Evolutionary conservation across 1,139 yeast genomes (phyloP).

Genomic region (Taphrina wiesneri): DNA sequence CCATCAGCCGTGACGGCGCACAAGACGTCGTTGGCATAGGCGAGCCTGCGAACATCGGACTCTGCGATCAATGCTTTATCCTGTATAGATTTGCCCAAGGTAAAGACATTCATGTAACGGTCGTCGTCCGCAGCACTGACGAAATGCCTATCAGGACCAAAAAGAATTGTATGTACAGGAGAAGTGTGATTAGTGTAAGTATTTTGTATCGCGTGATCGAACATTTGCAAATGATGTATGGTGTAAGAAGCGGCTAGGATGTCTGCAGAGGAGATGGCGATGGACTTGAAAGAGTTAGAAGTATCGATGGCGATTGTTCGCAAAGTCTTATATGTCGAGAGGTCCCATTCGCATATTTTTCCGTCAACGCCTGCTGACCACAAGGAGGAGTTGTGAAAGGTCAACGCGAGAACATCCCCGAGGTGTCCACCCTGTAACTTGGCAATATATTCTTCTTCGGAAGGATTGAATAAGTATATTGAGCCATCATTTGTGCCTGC

Average conservation of each 20-base stretch:
- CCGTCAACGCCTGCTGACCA: conserved; percentile 72
- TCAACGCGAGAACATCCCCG: conserved; percentile 50
- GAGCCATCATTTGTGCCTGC: conserved; percentile 69
- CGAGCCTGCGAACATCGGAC: conserved; percentile 57
- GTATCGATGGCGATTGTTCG: conserved; percentile 38
- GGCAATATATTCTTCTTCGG: conserved; percentile 57
- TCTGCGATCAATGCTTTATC: conserved; percentile 65
- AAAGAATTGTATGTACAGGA: conserved; percentile 55
- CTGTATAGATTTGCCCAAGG: conserved; percentile 46
- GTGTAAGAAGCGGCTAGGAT: conserved; percentile 36
- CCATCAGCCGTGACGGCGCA: conserved; percentile 67
- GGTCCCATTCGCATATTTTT: conserved; percentile 64
- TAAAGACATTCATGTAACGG: conserved; percentile 73
- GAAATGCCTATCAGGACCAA: conserved; percentile 44
- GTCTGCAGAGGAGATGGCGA: conserved; percentile 53
- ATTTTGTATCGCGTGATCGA: conserved; percentile 47
- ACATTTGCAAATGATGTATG: conserved; percentile 47
- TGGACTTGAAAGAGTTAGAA: conserved; percentile 39
- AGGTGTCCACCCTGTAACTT: conserved; percentile 57
- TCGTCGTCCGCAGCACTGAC: conserved; percentile 74
- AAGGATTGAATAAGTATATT: conserved; percentile 67
- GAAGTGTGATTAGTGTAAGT: conserved; percentile 74
- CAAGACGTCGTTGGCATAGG: conserved; percentile 50
- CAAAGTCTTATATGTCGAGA: conserved; percentile 40
- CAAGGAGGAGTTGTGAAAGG: conserved; percentile 54